phyloP scores from a whole-genome alignment of 768 basidiomycete genomes.

The Pleurotus ostreatus region DNA sequence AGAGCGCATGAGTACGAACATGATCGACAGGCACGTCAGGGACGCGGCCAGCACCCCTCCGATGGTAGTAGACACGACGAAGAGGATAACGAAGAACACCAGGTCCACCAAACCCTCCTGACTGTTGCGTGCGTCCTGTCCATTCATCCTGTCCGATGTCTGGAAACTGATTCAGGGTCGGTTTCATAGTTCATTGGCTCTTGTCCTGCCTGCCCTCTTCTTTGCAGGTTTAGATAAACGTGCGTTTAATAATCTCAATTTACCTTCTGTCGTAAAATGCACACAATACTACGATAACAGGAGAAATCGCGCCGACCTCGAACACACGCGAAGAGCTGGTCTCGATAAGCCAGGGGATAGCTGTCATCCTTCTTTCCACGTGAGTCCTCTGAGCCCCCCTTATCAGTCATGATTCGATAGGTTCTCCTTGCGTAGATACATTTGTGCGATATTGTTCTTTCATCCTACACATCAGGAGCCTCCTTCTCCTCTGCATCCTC shows the following conservation, averaged over 20 bases:
- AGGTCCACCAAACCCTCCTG: conserved; percentile 67
- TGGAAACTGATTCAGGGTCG: too few species aligned
- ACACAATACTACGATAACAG: too few species aligned
- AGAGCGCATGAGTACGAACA: conserved; percentile 48
- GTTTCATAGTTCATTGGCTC: conserved; percentile 47
- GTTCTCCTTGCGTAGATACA: conserved; percentile 38
- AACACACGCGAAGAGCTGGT: conserved; percentile 50
- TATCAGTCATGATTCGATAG: neutral
- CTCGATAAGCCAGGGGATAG: conserved; percentile 60
- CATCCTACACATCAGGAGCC: conserved; percentile 58
- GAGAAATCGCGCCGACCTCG: conserved; percentile 11
- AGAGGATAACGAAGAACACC: conserved; percentile 22
- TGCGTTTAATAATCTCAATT: conserved; percentile 12
- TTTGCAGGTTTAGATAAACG: conserved; percentile 56
- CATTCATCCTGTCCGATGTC: neutral
- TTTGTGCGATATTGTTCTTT: conserved; percentile 63
- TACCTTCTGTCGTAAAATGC: neutral
- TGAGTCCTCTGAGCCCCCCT: conserved; percentile 25
- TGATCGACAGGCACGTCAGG: conserved; percentile 57
- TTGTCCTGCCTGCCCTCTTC: conserved; percentile 64
- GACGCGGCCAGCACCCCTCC: too few species aligned
- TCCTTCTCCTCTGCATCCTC: too few species aligned
- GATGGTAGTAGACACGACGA: too few species aligned
- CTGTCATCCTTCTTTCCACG: conserved; percentile 59
- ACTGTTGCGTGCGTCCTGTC: conserved; percentile 50